These are phyloP conservation scores for Nakazawaea peltata DNA, from an alignment of 805 yeast genomes.

Conservation along the genomic window DNA sequence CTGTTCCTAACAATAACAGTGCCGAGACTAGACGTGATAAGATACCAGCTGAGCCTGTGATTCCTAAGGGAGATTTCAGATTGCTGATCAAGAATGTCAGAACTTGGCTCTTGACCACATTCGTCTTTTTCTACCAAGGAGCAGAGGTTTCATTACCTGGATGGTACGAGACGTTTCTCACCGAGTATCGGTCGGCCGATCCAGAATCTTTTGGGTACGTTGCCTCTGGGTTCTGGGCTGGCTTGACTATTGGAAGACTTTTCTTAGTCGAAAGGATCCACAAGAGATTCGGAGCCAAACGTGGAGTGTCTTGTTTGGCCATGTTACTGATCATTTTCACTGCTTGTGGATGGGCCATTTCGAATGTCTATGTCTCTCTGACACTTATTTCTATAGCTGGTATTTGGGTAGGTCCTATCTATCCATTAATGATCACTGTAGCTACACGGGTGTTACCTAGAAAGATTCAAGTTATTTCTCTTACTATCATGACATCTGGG, in stretches of 20 bases:
- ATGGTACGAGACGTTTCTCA: conserved; percentile 60
- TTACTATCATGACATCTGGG: conserved; percentile 46
- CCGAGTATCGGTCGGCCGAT: conserved; percentile 43
- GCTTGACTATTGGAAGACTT: conserved; percentile 58
- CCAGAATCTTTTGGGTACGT: conserved; percentile 47
- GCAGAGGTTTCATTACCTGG: conserved; percentile 64
- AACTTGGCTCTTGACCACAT: conserved; percentile 43
- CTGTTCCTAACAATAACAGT: not conserved
- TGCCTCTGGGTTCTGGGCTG: conserved; percentile 67
- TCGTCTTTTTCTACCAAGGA: conserved; percentile 58
- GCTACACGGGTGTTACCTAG: conserved; percentile 39
- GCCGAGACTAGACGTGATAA: conserved; percentile 5
- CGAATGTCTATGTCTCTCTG: conserved; percentile 35
- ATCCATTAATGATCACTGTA: conserved; percentile 41
- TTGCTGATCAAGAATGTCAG: conserved; percentile 30
- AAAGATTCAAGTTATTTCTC: conserved; percentile 40
- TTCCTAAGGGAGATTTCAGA: conserved; percentile 22
- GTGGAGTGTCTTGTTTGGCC: conserved; percentile 30
- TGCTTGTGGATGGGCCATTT: conserved; percentile 40
- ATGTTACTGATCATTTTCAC: conserved; percentile 28
- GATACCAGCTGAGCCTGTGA: conserved; percentile 13
- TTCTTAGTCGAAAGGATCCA: conserved; percentile 33
- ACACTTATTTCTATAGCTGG: conserved; percentile 44
- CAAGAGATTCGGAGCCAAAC: conserved; percentile 32
- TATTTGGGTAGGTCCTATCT: conserved; percentile 58